A percentile compares a stretch with the other conserved stretches of the same genome.
Conservation (phyloP, 2,329 filamentous ascomycete genomes). For the Aureobasidium melanogenum region DNA sequence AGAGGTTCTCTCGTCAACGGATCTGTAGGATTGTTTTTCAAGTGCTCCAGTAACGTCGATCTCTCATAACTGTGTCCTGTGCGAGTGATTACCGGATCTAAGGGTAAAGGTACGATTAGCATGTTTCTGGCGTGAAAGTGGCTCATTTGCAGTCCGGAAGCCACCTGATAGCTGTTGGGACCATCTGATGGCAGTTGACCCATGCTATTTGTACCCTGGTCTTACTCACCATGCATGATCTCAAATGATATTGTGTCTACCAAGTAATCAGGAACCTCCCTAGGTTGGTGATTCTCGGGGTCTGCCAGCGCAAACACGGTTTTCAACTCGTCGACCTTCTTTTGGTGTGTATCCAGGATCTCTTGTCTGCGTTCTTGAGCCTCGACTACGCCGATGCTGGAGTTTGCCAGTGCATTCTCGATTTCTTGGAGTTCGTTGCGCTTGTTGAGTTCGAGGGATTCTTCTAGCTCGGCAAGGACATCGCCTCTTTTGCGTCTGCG, state of each 20-base stretch:
- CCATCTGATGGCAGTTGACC: too few relatives aligned
- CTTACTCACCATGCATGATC: slow-evolving; percentile 64
- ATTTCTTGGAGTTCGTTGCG: slow-evolving; percentile 32
- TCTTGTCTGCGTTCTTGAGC: slow-evolving; percentile 40
- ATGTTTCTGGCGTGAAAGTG: too few relatives aligned
- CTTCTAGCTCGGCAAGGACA: slow-evolving; percentile 53
- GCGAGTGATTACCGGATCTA: slow-evolving; percentile 54
- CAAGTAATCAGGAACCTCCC: slow-evolving; percentile 64
- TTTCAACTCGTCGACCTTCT: slow-evolving; percentile 36
- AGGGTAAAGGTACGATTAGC: too few relatives aligned
- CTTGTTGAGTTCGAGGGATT: slow-evolving; percentile 40
- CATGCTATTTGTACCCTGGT: too few relatives aligned
- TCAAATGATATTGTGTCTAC: slow-evolving; percentile 69
- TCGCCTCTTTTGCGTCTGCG: slow-evolving; percentile 48
- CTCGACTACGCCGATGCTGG: slow-evolving; percentile 35
- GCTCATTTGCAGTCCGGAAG: too few relatives aligned
- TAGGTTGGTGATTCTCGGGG: slow-evolving; percentile 33
- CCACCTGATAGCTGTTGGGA: too few relatives aligned
- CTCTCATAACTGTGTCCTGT: slow-evolving; percentile 88
- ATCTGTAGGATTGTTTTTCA: slow-evolving; percentile 66
- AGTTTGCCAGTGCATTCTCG: slow-evolving; percentile 22
- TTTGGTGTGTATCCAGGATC: slow-evolving; percentile 31
- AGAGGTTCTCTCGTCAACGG: slow-evolving; percentile 76
- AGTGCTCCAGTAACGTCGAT: slow-evolving; percentile 73
- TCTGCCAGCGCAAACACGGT: slow-evolving; percentile 40